Percentiles rank a stretch among this genome's conserved stretches.
Evolutionary conservation across 305 asterid genomes (phyloP).

Genomic region (Plantago rigida): DNA sequence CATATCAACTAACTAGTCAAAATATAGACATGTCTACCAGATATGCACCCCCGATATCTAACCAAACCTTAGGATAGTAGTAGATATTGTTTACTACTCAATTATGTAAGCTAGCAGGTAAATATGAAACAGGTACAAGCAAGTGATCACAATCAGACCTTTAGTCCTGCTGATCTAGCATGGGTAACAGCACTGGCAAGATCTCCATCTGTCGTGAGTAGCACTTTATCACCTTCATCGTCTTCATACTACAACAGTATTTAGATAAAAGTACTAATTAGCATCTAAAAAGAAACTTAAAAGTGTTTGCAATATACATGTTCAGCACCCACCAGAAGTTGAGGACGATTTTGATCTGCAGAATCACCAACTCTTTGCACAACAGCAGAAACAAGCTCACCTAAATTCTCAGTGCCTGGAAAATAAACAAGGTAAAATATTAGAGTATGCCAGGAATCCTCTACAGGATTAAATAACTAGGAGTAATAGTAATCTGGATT

Average conservation of each 20-base stretch:
- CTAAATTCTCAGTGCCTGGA: constrained; percentile 66
- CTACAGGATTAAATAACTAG: constrained; percentile 9
- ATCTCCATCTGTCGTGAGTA: constrained; percentile 72
- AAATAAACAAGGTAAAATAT: constrained; percentile 9
- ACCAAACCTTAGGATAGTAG: too few relatives aligned
- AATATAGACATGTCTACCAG: too few relatives aligned
- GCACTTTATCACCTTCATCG: constrained; percentile 87
- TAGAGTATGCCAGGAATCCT: constrained; percentile 7
- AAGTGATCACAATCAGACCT: constrained; percentile 39
- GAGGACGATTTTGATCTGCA: constrained; percentile 43
- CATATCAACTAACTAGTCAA: too few relatives aligned
- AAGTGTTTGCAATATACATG: not conserved
- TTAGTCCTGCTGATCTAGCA: constrained; percentile 58
- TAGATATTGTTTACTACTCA: too few relatives aligned
- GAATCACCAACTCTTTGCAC: constrained; percentile 54
- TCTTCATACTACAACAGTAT: constrained; percentile 62
- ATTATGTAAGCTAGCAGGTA: not conserved
- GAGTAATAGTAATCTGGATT: not conserved
- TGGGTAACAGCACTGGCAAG: constrained; percentile 69
- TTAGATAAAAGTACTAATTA: constrained; percentile 20
- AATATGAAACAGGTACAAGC: constrained; percentile 4
- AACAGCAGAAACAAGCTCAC: constrained; percentile 71
- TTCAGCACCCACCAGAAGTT: constrained; percentile 60
- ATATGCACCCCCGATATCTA: too few relatives aligned
- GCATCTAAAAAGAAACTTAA: constrained; percentile 6